phyloP scores from a whole-genome alignment of 495 filamentous ascomycete genomes.

The Penicillium paradoxum region DNA sequence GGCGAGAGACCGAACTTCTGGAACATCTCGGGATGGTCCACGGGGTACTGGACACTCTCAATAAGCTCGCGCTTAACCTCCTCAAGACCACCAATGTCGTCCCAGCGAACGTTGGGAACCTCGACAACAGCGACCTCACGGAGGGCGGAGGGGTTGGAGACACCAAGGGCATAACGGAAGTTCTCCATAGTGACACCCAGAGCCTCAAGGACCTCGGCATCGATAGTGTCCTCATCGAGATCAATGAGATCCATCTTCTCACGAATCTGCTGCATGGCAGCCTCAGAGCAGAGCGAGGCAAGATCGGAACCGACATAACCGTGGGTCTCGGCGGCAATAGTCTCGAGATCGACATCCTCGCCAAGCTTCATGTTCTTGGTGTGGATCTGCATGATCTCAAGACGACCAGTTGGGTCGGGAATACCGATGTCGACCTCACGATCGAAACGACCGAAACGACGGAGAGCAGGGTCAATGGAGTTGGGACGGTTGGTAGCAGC shows the following conservation, averaged over 20 bases:
- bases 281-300: conserved; percentile 97
- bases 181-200: conserved; percentile 99
- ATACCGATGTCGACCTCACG: conserved; percentile 98
- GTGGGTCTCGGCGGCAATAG: conserved; percentile 96
- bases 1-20: conserved; percentile 99
- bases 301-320: conserved; percentile 99
- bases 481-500: conserved; percentile 96
- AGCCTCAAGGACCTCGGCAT: conserved; percentile 96
- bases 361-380: conserved; percentile 99
- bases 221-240: conserved; percentile 97
- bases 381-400: conserved; percentile 98
- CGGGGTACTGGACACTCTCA: conserved; percentile 97
- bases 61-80: conserved; percentile 99
- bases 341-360: conserved; percentile 94
- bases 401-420: conserved; percentile 94
- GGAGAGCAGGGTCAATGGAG: conserved; percentile 90
- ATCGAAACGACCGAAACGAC: conserved; percentile 94
- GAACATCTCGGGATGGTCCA: conserved; percentile 99
- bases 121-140: conserved; percentile 99
- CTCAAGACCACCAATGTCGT: conserved; percentile 98
- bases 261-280: conserved; percentile 99
- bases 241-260: conserved; percentile 99
- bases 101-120: conserved; percentile 98
- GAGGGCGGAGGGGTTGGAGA: conserved; percentile 96
- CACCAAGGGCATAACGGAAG: conserved; percentile 96